A percentile compares a stretch with the other conserved stretches of the same genome.
phyloP scores from a whole-genome alignment of 345 rosid genomes.

The Firmiana major region DNA sequence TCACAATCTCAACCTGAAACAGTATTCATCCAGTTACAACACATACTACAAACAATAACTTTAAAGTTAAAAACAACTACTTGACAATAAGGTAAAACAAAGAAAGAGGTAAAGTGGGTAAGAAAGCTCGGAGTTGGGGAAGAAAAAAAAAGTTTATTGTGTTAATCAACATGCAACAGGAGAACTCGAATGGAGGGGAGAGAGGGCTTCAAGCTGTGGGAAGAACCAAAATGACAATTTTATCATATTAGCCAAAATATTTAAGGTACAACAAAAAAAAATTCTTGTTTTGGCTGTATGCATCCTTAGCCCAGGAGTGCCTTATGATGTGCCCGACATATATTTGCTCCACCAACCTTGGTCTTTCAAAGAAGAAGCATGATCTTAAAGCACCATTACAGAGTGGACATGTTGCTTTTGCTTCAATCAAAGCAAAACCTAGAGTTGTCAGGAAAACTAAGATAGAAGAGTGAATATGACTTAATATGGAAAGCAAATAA shows the following conservation, averaged over 20 bases:
- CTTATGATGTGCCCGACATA: neutral
- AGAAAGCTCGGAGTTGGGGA: neutral
- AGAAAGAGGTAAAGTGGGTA: neutral
- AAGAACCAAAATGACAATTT: neutral
- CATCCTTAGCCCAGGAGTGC: neutral
- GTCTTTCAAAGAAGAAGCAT: neutral
- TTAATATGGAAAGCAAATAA: neutral
- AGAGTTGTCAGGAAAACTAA: neutral
- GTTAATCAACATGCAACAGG: neutral
- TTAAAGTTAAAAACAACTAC: neutral
- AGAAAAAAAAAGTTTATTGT: neutral
- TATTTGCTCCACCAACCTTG: neutral
- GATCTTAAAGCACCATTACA: neutral
- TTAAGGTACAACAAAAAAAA: neutral
- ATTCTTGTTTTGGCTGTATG: neutral
- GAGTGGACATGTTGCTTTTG: neutral
- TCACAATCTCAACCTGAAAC: slow-evolving; percentile 71
- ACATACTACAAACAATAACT: neutral
- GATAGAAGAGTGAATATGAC: neutral
- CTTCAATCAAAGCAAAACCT: neutral
- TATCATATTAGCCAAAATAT: neutral
- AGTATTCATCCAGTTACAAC: neutral
- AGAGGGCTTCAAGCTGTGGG: neutral
- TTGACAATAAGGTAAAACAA: slow-evolving; percentile 2
- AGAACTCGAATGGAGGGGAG: neutral